These are phyloP conservation scores for Medicago ruthenica DNA, from an alignment of 306 rosid genomes.

Conservation along the genomic window DNA sequence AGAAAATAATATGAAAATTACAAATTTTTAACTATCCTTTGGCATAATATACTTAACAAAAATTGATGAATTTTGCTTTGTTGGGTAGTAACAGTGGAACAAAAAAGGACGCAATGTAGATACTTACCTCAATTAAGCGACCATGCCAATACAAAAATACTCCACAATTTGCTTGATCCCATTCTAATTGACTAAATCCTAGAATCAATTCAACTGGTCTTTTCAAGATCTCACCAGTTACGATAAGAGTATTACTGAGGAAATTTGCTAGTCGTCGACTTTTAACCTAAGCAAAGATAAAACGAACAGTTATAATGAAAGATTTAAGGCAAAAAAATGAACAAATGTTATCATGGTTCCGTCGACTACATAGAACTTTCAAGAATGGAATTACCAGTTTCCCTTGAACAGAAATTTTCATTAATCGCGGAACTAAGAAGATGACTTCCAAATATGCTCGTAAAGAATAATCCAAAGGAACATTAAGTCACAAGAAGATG, in stretches of 20 bases:
- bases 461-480: conserved; percentile 61
- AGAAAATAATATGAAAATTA: background rate
- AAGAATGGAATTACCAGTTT: conserved; percentile 51
- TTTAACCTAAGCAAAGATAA: conserved; percentile 53
- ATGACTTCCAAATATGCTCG: conserved; percentile 65
- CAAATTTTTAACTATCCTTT: background rate
- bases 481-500: conserved; percentile 46
- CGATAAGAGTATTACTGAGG: conserved; percentile 50
- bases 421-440: conserved; percentile 65
- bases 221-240: conserved; percentile 48
- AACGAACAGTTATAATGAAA: conserved; percentile 34
- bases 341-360: background rate
- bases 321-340: background rate
- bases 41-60: background rate
- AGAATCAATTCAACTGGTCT: conserved; percentile 50
- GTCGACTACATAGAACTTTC: conserved; percentile 9
- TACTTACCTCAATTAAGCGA: conserved; percentile 65
- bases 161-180: conserved; percentile 65
- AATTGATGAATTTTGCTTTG: background rate
- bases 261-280: conserved; percentile 57
- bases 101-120: background rate
- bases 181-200: conserved; percentile 59
- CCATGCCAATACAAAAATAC: conserved; percentile 68
- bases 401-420: conserved; percentile 61
- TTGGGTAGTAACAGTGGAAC: background rate